phyloP scores from a whole-genome alignment of 176 grass and related monocot species.

The Areca catechu region DNA sequence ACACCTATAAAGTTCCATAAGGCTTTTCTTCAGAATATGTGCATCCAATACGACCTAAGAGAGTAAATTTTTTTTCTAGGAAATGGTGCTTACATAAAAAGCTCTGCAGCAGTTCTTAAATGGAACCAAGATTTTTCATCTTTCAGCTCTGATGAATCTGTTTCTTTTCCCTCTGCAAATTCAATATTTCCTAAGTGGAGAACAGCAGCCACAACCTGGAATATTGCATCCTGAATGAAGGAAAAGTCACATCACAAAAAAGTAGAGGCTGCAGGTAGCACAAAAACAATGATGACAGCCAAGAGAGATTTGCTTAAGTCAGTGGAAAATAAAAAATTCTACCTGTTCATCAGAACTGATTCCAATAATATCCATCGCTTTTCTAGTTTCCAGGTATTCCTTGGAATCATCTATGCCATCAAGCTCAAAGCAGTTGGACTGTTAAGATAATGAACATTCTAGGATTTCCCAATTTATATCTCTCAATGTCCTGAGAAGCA shows the following conservation, averaged over 20 bases:
- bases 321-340: slow-evolving; percentile 11
- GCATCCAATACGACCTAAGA: no score
- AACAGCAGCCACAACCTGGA: slow-evolving; percentile 82
- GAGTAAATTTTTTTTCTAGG: slow-evolving; percentile 12
- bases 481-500: slow-evolving; percentile 55
- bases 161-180: slow-evolving; percentile 76
- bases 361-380: slow-evolving; percentile 91
- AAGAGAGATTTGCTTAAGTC: slow-evolving; percentile 3
- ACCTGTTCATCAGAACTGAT: slow-evolving; percentile 86
- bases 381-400: slow-evolving; percentile 92
- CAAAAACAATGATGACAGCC: slow-evolving; percentile 6
- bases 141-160: slow-evolving; percentile 86
- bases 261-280: slow-evolving; percentile 3
- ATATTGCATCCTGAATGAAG: slow-evolving; percentile 80
- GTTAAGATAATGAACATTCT: slow-evolving; percentile 88
- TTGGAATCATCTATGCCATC: slow-evolving; percentile 85
- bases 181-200: slow-evolving; percentile 89
- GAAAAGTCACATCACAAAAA: slow-evolving; percentile 16
- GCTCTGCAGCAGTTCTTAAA: slow-evolving; percentile 69
- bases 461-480: slow-evolving; percentile 73
- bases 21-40: no score
- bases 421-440: slow-evolving; percentile 80
- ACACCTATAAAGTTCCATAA: slow-evolving; percentile 36
- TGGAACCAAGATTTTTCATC: slow-evolving; percentile 86
- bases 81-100: slow-evolving; percentile 58